Evolutionary conservation across 148 eudicot genomes (phyloP).

Genomic region (Vaccinium darrowii): DNA sequence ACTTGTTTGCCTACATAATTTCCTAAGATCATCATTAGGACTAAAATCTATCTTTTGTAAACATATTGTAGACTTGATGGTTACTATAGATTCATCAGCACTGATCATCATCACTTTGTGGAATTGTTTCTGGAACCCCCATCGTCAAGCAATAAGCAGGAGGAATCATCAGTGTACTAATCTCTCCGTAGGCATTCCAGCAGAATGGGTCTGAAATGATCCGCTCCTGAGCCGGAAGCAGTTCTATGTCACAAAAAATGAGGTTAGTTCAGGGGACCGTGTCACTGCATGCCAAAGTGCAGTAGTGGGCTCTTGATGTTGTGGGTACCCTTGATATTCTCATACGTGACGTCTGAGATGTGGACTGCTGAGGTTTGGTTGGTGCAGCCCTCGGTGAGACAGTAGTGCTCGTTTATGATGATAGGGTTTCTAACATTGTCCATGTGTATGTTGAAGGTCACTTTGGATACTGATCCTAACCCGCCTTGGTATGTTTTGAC

Average conservation of each 20-base stretch:
- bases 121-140: slow-evolving; percentile 43
- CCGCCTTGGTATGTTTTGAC: slow-evolving; percentile 99
- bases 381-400: slow-evolving; percentile 48
- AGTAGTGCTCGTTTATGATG: slow-evolving; percentile 82
- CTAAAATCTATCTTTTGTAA: not conserved
- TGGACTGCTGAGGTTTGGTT: slow-evolving; percentile 76
- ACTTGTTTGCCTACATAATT: not conserved
- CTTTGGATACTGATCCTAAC: slow-evolving; percentile 68
- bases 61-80: not conserved
- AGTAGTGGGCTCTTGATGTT: slow-evolving; percentile 58
- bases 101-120: slow-evolving; percentile 25
- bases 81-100: slow-evolving; percentile 33
- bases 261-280: slow-evolving; percentile 65
- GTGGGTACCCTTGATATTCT: slow-evolving; percentile 67
- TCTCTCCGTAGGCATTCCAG: slow-evolving; percentile 77
- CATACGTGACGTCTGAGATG: slow-evolving; percentile 39
- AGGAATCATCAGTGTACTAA: slow-evolving; percentile 32
- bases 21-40: not conserved
- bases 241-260: slow-evolving; percentile 47
- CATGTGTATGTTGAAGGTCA: slow-evolving; percentile 66
- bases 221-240: slow-evolving; percentile 42
- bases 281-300: slow-evolving; percentile 67
- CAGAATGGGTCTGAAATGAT: slow-evolving; percentile 45
- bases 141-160: slow-evolving; percentile 66
- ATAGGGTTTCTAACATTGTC: slow-evolving; percentile 85